Evolutionary conservation across 2,329 filamentous ascomycete genomes (phyloP).

Genomic region (Ophiostoma triangulosporum): DNA sequence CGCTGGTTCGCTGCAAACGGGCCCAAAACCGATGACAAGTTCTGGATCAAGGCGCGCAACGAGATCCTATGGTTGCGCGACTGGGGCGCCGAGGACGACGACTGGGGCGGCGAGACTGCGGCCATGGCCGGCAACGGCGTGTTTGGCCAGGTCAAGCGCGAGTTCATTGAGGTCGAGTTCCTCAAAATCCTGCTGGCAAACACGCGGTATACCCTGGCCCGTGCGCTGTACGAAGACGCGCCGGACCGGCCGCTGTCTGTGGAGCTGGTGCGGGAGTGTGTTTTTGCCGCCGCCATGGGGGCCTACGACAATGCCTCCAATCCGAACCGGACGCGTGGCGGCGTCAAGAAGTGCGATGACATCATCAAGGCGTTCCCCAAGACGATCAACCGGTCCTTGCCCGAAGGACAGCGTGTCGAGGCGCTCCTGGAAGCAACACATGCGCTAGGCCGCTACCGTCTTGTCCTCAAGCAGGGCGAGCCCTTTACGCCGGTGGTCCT

Average conservation of each 20-base stretch:
- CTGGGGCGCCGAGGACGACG: slow-evolving; percentile 48
- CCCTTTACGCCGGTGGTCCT: slow-evolving; percentile 68
- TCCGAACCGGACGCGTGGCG: slow-evolving; percentile 61
- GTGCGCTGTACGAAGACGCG: slow-evolving; percentile 45
- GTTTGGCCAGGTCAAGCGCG: slow-evolving; percentile 44
- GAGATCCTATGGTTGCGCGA: slow-evolving; percentile 60
- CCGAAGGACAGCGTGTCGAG: slow-evolving; percentile 40
- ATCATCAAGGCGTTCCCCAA: slow-evolving; percentile 52
- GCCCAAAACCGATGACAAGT: slow-evolving; percentile 46
- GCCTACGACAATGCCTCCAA: slow-evolving; percentile 75
- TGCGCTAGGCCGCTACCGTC: slow-evolving; percentile 58
- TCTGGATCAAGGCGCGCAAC: slow-evolving; percentile 47
- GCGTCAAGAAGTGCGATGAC: slow-evolving; percentile 63
- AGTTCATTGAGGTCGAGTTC: slow-evolving; percentile 56
- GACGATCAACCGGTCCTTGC: slow-evolving; percentile 38
- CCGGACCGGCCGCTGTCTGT: slow-evolving; percentile 34
- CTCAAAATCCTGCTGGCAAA: slow-evolving; percentile 53
- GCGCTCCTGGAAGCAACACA: slow-evolving; percentile 61
- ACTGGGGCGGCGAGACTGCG: slow-evolving; percentile 13
- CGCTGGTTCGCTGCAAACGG: slow-evolving; percentile 34
- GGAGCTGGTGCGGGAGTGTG: slow-evolving; percentile 41
- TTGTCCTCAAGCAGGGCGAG: slow-evolving; percentile 67
- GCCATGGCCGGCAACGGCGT: slow-evolving; percentile 30
- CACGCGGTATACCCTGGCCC: slow-evolving; percentile 46
- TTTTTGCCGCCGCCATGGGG: slow-evolving; percentile 50